Percentiles rank a stretch among this genome's conserved stretches.
phyloP scores from a whole-genome alignment of 1,139 yeast species.

The Hyphopichia wangnamkhiaoensis region DNA sequence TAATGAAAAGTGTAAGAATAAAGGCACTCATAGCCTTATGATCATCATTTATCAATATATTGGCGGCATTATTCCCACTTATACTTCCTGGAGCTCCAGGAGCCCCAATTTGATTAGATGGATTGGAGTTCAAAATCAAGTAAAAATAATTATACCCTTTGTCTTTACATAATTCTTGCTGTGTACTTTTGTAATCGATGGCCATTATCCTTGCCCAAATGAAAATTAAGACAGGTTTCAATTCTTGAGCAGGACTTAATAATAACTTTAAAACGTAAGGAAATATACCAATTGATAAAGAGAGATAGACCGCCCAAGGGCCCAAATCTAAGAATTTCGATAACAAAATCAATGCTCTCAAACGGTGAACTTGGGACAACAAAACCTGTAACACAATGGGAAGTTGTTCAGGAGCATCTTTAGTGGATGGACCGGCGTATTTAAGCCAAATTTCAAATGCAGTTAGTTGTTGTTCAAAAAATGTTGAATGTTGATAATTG shows the following conservation, averaged over 20 bases:
- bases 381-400: constrained; percentile 93
- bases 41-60: constrained; percentile 58
- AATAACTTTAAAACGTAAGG: constrained; percentile 89
- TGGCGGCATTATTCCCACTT: constrained; percentile 15
- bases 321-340: constrained; percentile 90
- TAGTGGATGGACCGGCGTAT: constrained; percentile 76
- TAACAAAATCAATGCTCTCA: constrained; percentile 80
- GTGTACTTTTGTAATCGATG: constrained; percentile 86
- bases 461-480: constrained; percentile 92
- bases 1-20: constrained; percentile 78
- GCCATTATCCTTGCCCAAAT: constrained; percentile 99
- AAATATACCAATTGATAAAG: constrained; percentile 91
- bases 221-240: constrained; percentile 90
- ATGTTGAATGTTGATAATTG: constrained; percentile 82
- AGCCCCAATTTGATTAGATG: constrained; percentile 27
- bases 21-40: constrained; percentile 97
- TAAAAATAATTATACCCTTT: constrained; percentile 89
- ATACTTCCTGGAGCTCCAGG: constrained; percentile 27
- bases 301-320: constrained; percentile 95
- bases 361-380: constrained; percentile 89
- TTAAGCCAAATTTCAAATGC: constrained; percentile 97
- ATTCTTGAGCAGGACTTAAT: constrained; percentile 94
- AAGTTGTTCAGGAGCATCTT: constrained; percentile 90
- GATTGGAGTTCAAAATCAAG: constrained; percentile 56
- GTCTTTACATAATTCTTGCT: constrained; percentile 88